Conservation (phyloP, 2,329 filamentous ascomycete species). For the Trichoderma atroviride region DNA sequence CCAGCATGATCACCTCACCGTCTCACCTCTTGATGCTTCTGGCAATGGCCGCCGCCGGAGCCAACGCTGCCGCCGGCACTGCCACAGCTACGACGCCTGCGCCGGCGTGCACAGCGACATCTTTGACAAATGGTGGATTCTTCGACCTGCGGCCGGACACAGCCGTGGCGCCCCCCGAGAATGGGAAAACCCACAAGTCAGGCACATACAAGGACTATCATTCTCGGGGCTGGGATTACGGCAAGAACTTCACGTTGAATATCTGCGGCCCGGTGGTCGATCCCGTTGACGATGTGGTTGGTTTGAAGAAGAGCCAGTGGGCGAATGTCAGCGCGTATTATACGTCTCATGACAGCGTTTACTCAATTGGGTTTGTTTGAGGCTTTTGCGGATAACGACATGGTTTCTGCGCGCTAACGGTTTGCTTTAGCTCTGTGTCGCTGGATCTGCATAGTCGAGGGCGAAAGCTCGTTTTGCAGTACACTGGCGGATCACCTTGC, state of each 20-base stretch:
- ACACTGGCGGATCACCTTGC: constrained; percentile 76
- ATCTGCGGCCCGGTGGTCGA: constrained; percentile 78
- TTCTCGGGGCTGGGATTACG: constrained; percentile 74
- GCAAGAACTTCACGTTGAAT: constrained; percentile 81
- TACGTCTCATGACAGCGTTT: constrained; percentile 63
- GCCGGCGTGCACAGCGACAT: constrained; percentile 59
- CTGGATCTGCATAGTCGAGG: constrained; percentile 62
- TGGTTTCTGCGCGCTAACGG: background rate
- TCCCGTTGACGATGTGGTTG: constrained; percentile 62
- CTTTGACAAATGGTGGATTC: constrained; percentile 58
- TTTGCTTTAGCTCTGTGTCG: constrained; percentile 48
- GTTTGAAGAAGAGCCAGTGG: constrained; percentile 64
- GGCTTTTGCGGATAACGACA: background rate
- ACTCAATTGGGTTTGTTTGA: constrained; percentile 71
- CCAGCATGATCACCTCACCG: constrained; percentile 6
- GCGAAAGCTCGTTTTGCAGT: constrained; percentile 75
- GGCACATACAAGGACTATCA: constrained; percentile 56
- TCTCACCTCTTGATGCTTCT: constrained; percentile 39
- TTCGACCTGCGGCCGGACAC: constrained; percentile 61
- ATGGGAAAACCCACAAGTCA: constrained; percentile 50
- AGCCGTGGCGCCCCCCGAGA: constrained; percentile 46
- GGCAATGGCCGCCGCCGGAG: constrained; percentile 40
- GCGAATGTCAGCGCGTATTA: constrained; percentile 81
- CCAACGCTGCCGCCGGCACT: constrained; percentile 40
- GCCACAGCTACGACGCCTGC: constrained; percentile 48